phyloP scores from a whole-genome alignment of 164 flowering plant genomes.

The Platanus orientalis region DNA sequence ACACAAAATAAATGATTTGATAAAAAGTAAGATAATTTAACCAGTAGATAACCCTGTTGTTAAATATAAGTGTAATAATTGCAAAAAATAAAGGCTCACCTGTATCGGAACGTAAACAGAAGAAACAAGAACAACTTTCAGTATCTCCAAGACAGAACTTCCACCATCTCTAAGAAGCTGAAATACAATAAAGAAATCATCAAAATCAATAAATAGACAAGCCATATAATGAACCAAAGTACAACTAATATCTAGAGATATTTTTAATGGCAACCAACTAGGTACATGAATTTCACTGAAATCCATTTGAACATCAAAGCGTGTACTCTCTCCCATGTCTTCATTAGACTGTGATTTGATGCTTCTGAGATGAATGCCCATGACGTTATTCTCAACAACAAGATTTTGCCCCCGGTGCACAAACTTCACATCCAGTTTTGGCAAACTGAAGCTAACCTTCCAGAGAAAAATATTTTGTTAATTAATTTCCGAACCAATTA shows the following conservation, averaged over 20 bases:
- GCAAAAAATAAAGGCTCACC: slow-evolving; percentile 34
- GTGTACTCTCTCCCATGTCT: slow-evolving; percentile 84
- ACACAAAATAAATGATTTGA: too few species aligned
- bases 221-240: background rate
- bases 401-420: slow-evolving; percentile 54
- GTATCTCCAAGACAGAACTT: slow-evolving; percentile 73
- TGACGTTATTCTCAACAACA: slow-evolving; percentile 67
- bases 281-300: slow-evolving; percentile 97
- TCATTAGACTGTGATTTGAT: slow-evolving; percentile 67
- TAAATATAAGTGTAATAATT: too few species aligned
- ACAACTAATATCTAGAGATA: slow-evolving; percentile 10
- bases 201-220: slow-evolving; percentile 16
- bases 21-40: background rate
- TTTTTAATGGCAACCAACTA: slow-evolving; percentile 9
- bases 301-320: slow-evolving; percentile 87
- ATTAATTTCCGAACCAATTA: background rate
- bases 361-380: slow-evolving; percentile 76
- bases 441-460: slow-evolving; percentile 77
- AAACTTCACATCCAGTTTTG: slow-evolving; percentile 74
- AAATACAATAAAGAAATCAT: slow-evolving; percentile 20
- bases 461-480: slow-evolving; percentile 31
- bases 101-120: slow-evolving; percentile 66
- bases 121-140: slow-evolving; percentile 74
- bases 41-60: background rate
- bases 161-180: slow-evolving; percentile 86